A percentile compares a stretch with the other conserved stretches of the same genome.
Conservation (phyloP, 306 rosid genomes). For the Glycine soja region DNA sequence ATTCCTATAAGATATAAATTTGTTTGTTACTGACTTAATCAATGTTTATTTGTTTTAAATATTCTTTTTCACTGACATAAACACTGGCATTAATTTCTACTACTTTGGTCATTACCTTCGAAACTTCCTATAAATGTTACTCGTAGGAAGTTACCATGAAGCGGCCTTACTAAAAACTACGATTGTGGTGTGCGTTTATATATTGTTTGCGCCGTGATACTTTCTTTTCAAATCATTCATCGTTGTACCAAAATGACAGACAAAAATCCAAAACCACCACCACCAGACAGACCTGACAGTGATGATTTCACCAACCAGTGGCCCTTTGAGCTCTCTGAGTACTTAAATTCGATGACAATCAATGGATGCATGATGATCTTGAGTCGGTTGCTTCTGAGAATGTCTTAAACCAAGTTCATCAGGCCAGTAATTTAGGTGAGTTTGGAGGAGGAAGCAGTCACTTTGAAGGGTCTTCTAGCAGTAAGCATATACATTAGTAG, state of each 20-base stretch:
- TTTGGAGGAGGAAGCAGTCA: constrained; percentile 50
- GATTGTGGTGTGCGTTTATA: constrained; percentile 25
- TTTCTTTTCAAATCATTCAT: constrained; percentile 24
- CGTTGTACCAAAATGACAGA: constrained; percentile 58
- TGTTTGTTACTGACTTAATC: too few relatives aligned
- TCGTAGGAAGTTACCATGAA: constrained; percentile 70
- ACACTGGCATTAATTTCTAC: not conserved
- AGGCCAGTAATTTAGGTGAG: constrained; percentile 41
- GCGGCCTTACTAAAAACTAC: constrained; percentile 47
- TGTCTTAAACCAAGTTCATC: constrained; percentile 44
- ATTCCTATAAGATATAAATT: too few relatives aligned
- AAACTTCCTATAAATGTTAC: constrained; percentile 62
- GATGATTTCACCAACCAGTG: constrained; percentile 48
- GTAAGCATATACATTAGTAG: constrained; percentile 51
- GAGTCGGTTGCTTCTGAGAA: constrained; percentile 48
- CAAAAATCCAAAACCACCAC: constrained; percentile 39
- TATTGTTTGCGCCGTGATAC: constrained; percentile 33
- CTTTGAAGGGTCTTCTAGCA: constrained; percentile 51
- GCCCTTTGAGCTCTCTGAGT: constrained; percentile 63
- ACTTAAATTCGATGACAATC: constrained; percentile 52
- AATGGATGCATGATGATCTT: constrained; percentile 47
- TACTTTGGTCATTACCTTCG: constrained; percentile 45
- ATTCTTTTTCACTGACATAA: not conserved
- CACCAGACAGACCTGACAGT: constrained; percentile 48
- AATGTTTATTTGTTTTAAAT: not conserved